Evolutionary conservation across 176 grass and related monocot genomes (phyloP), one percentile per base, ranked within the genome.

Genomic region (Oryza glaberrima): DNA sequence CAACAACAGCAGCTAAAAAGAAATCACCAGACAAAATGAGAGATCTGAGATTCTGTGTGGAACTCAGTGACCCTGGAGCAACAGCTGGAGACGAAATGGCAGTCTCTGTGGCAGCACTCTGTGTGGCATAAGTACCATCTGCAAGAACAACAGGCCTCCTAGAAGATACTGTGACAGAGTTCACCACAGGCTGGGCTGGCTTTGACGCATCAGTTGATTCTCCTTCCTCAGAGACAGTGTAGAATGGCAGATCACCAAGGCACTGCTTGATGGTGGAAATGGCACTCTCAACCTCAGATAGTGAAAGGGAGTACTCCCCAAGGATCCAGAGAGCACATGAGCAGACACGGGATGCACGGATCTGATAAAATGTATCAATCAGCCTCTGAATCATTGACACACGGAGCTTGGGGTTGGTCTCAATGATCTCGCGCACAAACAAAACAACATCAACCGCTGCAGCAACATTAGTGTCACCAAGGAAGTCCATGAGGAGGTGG

Each of bases 401-500:
- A 13, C 91, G 79, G 17, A 93, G 88, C 78, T 93, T 93, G 9
- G 88, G 91, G 41, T 90, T 93, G 25, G 91, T 93, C 73, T 93
- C 85, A 22, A 93, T 93, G 32, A 90, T 93, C 85, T 93, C 91
- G 26, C 91, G 87, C 26, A 93, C 88, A 54, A 93, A 93, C 16
- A 90, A 73, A 20, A 90, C 91, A 11, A 93, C 91, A 80, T 93
- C 91, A 75, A 88, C 72, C 0, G 91, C 91, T 7, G 91, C 83
- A 72, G 88, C 91, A 64, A 93, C 85, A 30, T 90, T 93, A 9
- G 80, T 61, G 77, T 93, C 91, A 5, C 91, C 88, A 23, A 93
- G 91, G 77, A 93, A 93, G 67, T 93, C 91, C 91, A 93, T 93
- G 77, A 93, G 88, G 15, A 93, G 73, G 77, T 93, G 88, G n/a